A percentile compares a stretch with the other conserved stretches of the same genome.
phyloP scores from a whole-genome alignment of 176 grass and related monocot genomes.

The Aegilops speltoides region DNA sequence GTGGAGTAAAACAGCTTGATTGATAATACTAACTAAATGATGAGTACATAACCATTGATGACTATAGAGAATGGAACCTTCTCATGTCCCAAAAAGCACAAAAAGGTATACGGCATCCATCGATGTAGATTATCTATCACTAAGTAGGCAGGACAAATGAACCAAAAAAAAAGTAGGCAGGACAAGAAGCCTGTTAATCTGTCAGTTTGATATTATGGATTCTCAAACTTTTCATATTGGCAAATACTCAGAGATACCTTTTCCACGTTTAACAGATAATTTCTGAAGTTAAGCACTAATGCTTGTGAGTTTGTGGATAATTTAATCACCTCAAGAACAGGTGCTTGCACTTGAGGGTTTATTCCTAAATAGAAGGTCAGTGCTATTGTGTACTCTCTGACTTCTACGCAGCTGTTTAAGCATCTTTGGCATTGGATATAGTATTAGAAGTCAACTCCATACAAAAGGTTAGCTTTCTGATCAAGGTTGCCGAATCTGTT shows the following conservation, averaged over 20 bases:
- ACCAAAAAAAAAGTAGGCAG: not conserved
- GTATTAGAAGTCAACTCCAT: too few relatives aligned
- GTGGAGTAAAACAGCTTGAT: constrained; percentile 10
- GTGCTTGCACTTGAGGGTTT: not conserved
- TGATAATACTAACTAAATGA: not conserved
- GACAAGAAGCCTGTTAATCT: not conserved
- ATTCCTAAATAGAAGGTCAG: too few relatives aligned
- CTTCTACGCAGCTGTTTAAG: too few relatives aligned
- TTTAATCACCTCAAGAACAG: not conserved
- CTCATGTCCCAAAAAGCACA: not conserved
- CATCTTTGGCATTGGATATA: too few relatives aligned
- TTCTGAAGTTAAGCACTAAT: not conserved
- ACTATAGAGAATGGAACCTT: not conserved
- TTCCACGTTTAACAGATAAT: not conserved
- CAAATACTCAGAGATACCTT: not conserved
- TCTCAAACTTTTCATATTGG: constrained; percentile 2
- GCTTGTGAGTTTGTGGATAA: not conserved
- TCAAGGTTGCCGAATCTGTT: too few relatives aligned
- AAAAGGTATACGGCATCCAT: not conserved
- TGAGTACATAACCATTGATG: not conserved
- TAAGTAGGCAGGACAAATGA: not conserved
- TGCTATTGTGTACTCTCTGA: too few relatives aligned
- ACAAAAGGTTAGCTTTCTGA: too few relatives aligned
- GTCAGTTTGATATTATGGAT: not conserved
- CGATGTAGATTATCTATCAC: not conserved